phyloP scores from a whole-genome alignment of 441 rosid species.

The Caryocar brasiliense region DNA sequence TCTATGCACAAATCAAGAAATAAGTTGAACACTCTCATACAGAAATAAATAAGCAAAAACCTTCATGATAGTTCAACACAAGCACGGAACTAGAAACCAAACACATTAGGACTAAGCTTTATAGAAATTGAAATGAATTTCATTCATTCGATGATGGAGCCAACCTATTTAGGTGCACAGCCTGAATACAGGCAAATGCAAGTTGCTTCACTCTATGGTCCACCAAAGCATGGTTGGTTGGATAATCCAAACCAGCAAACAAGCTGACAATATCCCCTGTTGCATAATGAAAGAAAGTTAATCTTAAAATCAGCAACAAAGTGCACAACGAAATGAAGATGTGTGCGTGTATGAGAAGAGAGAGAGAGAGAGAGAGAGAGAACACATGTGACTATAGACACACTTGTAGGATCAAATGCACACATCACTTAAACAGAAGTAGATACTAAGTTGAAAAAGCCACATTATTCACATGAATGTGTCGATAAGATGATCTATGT shows the following conservation, averaged over 20 bases:
- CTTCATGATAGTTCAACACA: neutral
- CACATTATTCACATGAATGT: neutral
- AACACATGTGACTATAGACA: no score
- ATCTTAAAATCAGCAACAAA: constrained; percentile 4
- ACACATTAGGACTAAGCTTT: constrained; percentile 1
- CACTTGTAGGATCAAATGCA: no score
- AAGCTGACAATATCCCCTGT: constrained; percentile 64
- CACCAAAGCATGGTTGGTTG: constrained; percentile 43
- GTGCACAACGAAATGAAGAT: neutral
- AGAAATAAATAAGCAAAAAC: no score
- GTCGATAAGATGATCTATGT: no score
- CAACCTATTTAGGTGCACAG: constrained; percentile 77
- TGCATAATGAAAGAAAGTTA: constrained; percentile 16
- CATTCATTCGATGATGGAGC: constrained; percentile 3
- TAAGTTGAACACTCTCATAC: no score
- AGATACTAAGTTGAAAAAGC: no score
- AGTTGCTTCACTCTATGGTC: constrained; percentile 74
- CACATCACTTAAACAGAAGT: no score
- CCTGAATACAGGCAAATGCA: constrained; percentile 62
- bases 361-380: neutral
- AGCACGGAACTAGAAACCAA: constrained; percentile 5
- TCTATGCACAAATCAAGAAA: neutral
- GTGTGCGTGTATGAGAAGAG: neutral
- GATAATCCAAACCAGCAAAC: constrained; percentile 54
- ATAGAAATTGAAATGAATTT: neutral